These are phyloP conservation scores for Penicillium sclerotigenum DNA, from an alignment of 2,329 filamentous ascomycete genomes.

Conservation along the genomic window DNA sequence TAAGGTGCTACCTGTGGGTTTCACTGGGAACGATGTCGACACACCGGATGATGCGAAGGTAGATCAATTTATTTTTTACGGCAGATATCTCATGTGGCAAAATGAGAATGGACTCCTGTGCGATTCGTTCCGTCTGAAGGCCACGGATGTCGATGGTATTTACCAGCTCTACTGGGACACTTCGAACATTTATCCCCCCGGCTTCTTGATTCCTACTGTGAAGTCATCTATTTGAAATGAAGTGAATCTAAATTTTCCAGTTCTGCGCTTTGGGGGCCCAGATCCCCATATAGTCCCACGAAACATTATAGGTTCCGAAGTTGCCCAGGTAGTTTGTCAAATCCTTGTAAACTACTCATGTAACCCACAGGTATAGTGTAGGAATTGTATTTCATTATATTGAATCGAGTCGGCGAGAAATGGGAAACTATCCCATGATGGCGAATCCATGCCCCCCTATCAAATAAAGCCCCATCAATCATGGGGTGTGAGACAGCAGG, in stretches of 20 bases:
- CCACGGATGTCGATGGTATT: constrained; percentile 13
- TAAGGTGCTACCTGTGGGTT: constrained; percentile 16
- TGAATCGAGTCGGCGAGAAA: constrained; percentile 25
- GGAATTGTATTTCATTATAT: constrained; percentile 5
- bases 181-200: constrained; percentile 17
- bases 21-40: constrained; percentile 14
- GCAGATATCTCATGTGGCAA: constrained; percentile 20
- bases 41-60: constrained; percentile 10
- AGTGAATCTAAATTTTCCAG: background rate
- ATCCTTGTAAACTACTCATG: background rate
- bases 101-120: constrained; percentile 5
- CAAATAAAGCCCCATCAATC: constrained; percentile 20
- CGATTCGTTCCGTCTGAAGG: constrained; percentile 19
- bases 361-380: background rate
- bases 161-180: constrained; percentile 21
- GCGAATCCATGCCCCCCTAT: constrained; percentile 36
- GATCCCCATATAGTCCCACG: background rate
- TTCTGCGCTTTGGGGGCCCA: background rate
- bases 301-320: background rate
- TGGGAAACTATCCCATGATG: constrained; percentile 38
- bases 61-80: constrained; percentile 17
- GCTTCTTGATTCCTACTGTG: constrained; percentile 8
- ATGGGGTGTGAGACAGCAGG: constrained; percentile 13
- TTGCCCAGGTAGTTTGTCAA: background rate
- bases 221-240: constrained; percentile 5